Percentiles rank a stretch among this genome's conserved stretches.
These are phyloP conservation scores for Poronia punctata DNA, from an alignment of 495 filamentous ascomycete genomes.

Conservation along the genomic window DNA sequence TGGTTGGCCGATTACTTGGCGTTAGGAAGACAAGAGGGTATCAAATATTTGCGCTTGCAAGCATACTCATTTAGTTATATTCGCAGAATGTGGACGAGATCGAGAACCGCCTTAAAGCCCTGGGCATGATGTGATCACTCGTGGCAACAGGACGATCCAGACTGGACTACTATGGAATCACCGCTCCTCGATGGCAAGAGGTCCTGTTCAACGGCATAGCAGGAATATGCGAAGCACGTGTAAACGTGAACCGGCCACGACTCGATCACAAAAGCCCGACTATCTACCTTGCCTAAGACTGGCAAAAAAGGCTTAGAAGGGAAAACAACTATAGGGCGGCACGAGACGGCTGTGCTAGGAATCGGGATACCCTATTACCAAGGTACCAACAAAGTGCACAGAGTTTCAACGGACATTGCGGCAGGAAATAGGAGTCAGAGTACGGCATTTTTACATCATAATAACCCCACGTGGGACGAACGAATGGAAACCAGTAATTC, in stretches of 20 bases:
- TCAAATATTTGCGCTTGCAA: slow-evolving; percentile 17
- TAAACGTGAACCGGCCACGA: no score
- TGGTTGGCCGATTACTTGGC: slow-evolving; percentile 7
- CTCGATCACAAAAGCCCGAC: no score
- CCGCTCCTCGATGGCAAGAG: background rate
- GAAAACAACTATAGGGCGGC: no score
- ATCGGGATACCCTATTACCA: no score
- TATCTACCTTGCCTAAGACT: no score
- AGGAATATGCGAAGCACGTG: no score
- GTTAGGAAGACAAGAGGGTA: slow-evolving; percentile 13
- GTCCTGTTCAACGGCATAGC: background rate
- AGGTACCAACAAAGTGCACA: no score
- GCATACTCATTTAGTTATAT: slow-evolving; percentile 23
- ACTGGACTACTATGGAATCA: background rate
- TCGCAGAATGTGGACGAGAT: slow-evolving; percentile 30
- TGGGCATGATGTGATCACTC: slow-evolving; percentile 31
- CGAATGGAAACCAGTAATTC: background rate
- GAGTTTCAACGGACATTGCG: no score
- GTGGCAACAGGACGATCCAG: slow-evolving; percentile 1
- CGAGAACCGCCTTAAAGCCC: slow-evolving; percentile 29
- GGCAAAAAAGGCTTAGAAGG: no score
- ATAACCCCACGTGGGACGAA: background rate
- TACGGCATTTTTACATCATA: slow-evolving; percentile 6
- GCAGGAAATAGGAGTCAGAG: background rate
- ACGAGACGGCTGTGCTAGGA: no score